phyloP scores from a whole-genome alignment of 2,329 filamentous ascomycete genomes.

The Periglandula ipomoeae region DNA sequence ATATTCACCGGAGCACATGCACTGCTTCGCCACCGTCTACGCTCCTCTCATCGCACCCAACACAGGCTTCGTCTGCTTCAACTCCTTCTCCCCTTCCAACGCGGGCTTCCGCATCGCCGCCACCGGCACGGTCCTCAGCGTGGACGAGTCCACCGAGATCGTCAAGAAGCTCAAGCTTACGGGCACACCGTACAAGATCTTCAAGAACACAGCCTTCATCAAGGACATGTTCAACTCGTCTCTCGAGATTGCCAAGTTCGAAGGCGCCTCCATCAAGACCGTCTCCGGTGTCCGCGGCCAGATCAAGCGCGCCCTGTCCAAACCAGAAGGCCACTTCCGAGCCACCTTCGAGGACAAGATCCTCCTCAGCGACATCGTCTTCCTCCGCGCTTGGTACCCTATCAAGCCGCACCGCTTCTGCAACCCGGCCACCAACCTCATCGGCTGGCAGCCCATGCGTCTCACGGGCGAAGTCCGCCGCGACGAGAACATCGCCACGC shows the following conservation, averaged over 20 bases:
- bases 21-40: conserved; percentile 94
- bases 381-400: conserved; percentile 93
- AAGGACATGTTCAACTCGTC: conserved; percentile 95
- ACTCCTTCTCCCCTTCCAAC: conserved; percentile 74
- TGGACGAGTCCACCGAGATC: conserved; percentile 93
- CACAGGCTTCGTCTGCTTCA: conserved; percentile 89
- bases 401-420: conserved; percentile 94
- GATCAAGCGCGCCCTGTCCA: conserved; percentile 89
- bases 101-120: conserved; percentile 91
- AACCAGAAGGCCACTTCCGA: conserved; percentile 91
- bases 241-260: conserved; percentile 95
- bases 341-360: conserved; percentile 99
- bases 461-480: conserved; percentile 85
- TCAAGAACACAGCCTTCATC: conserved; percentile 98
- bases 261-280: conserved; percentile 90
- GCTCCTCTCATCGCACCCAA: conserved; percentile 92
- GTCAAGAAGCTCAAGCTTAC: conserved; percentile 99
- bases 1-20: conserved; percentile 98
- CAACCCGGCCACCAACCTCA: conserved; percentile 87
- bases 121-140: conserved; percentile 84
- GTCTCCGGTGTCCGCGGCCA: conserved; percentile 93
- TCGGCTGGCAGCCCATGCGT: conserved; percentile 91
- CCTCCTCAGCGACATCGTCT: conserved; percentile 91
- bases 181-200: conserved; percentile 90
- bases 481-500: conserved; percentile 65